Percentiles rank a stretch among this genome's conserved stretches.
Conservation (phyloP, 202 grass and related monocot species). For the Zoysia matrella region DNA sequence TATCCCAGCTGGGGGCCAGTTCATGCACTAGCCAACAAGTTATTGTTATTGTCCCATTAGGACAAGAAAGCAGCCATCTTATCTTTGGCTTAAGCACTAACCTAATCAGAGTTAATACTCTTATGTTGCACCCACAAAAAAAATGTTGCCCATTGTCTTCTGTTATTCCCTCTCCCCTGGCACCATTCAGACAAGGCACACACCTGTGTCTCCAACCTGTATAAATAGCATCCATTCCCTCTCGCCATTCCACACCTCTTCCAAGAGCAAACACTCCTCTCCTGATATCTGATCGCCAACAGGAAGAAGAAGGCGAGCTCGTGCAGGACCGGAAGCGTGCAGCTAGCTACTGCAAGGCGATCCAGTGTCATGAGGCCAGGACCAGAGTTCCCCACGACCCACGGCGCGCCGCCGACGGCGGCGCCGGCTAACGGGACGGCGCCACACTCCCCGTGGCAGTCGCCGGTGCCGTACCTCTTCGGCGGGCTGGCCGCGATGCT, state of each 20-base stretch:
- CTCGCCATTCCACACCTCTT: conserved; percentile 46
- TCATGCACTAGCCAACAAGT: conserved; percentile 34
- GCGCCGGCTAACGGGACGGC: conserved; percentile 49
- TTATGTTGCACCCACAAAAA: background rate
- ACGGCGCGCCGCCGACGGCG: conserved; percentile 30
- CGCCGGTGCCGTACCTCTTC: conserved; percentile 92
- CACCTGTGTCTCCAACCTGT: conserved; percentile 13
- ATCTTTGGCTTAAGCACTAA: conserved; percentile 13
- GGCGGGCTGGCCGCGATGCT: conserved; percentile 90
- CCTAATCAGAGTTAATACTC: background rate
- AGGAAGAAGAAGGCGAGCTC: background rate
- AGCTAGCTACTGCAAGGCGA: background rate
- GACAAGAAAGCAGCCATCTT: conserved; percentile 26
- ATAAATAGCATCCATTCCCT: conserved; percentile 55
- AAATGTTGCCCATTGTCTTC: conserved; percentile 22
- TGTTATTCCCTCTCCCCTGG: background rate
- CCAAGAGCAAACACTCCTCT: conserved; percentile 12
- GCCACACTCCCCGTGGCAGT: conserved; percentile 77
- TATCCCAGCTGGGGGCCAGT: conserved; percentile 6
- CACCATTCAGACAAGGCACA: background rate
- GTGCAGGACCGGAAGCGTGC: conserved; percentile 16
- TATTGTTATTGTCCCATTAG: conserved; percentile 7
- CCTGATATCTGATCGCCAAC: background rate
- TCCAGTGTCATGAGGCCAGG: conserved; percentile 62
- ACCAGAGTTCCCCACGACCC: conserved; percentile 45